phyloP scores from a whole-genome alignment of 441 rosid genomes.

The Aleurites moluccanus region DNA sequence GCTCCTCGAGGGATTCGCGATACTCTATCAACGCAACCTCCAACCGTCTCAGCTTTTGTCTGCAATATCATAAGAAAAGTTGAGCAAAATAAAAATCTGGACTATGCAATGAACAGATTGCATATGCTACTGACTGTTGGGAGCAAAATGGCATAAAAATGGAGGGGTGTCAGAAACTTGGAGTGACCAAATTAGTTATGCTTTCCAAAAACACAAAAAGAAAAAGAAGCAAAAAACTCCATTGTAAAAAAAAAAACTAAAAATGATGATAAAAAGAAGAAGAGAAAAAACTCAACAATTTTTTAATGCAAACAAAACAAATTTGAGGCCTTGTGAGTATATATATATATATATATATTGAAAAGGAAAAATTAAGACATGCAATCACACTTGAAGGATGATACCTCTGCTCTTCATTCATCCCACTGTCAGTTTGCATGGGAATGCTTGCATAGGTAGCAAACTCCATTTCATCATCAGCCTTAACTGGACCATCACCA shows the following conservation, averaged over 20 bases:
- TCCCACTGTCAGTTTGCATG: conserved; percentile 60
- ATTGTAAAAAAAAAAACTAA: too few relatives aligned
- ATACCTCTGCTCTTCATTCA: conserved; percentile 88
- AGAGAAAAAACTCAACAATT: not conserved
- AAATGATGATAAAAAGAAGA: not conserved
- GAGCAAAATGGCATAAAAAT: not conserved
- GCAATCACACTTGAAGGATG: not conserved
- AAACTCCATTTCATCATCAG: conserved; percentile 63
- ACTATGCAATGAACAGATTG: not conserved
- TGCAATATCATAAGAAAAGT: conserved; percentile 40
- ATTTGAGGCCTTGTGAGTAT: not conserved
- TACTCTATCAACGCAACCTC: conserved; percentile 97
- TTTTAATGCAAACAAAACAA: not conserved
- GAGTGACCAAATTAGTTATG: not conserved
- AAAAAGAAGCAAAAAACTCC: not conserved
- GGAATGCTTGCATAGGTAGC: conserved; percentile 50
- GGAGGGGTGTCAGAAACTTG: not conserved
- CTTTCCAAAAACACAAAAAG: not conserved
- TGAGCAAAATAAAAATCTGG: conserved; percentile 14
- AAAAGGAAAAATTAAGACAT: not conserved
- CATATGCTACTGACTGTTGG: not conserved
- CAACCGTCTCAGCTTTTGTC: conserved; percentile 85
- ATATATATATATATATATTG: not conserved
- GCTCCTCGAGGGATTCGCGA: conserved; percentile 94
- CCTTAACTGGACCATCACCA: conserved; percentile 59